Evolutionary conservation across 768 basidiomycete genomes (phyloP), one percentile per base, ranked within the genome.

Genomic region (Naganishia randhawae): DNA sequence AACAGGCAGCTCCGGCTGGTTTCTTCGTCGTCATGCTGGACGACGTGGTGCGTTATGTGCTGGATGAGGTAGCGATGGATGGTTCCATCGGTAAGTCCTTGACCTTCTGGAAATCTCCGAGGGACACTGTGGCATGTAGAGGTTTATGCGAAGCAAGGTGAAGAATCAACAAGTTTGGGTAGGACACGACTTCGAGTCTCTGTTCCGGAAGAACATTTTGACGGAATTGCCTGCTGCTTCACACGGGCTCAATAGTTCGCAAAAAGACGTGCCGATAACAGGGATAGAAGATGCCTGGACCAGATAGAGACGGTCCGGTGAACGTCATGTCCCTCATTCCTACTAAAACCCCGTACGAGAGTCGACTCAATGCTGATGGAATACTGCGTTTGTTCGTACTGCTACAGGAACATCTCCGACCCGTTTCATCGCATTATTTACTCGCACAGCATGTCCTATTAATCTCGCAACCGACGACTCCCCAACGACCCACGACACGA

Each of bases 21-120:
- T 7, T 11, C 5, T n/a, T 13, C 2, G 17, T n/a, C 1, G 45
- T 2, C 39, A 70, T 70, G 69, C 33, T 63, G 55, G 69, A 70
- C 50, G 65, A 70, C 13, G 42, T 70, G 0, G 65, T 70, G 31
- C 33, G 22, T 19, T 65, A 39, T n/a, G 39, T 70, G 48, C 17
- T 50, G 35, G 69, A 70, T 11, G 69, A 65, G 65, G 69, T 70
- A 35, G 45, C 69, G 19, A 66, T 67, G 69, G 69, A 70, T 45
- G 69, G 69, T 13, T 51, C 53, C 17, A 45, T 51, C 33, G 69
- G 69, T 70, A 57, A 51, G 69, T 64, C n/a, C n/a, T n/a, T n/a
- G n/a, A n/a, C n/a, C n/a, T n/a, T n/a, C n/a, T n/a, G n/a, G n/a
- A n/a, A n/a, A n/a, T n/a, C n/a, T n/a, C n/a, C n/a, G n/a, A n/a